These are phyloP conservation scores for Amylocystis lapponica DNA, from an alignment of 768 basidiomycete species.

Conservation along the genomic window DNA sequence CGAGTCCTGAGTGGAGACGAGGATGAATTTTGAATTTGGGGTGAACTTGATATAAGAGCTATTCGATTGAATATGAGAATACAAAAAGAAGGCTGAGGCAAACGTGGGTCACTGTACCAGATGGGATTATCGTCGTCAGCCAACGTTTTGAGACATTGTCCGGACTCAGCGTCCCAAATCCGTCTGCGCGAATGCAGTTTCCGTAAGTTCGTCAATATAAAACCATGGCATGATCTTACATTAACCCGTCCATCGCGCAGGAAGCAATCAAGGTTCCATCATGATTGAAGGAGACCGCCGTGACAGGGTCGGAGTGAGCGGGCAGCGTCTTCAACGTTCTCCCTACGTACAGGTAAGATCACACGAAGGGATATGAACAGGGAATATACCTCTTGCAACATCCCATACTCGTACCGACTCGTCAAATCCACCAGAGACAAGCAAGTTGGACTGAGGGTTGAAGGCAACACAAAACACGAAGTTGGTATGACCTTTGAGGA, in stretches of 20 bases:
- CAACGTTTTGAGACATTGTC: slow-evolving; percentile 95
- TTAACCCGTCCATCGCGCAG: slow-evolving; percentile 94
- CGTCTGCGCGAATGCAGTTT: slow-evolving; percentile 67
- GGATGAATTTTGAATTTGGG: slow-evolving; percentile 84
- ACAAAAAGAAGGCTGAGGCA: not conserved
- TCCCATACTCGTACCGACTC: slow-evolving; percentile 98
- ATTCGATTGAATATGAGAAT: not conserved
- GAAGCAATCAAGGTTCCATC: slow-evolving; percentile 95
- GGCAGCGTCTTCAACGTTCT: slow-evolving; percentile 83
- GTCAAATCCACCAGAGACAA: slow-evolving; percentile 93
- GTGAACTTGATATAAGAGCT: slow-evolving; percentile 90
- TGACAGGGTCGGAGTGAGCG: slow-evolving; percentile 97
- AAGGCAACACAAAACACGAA: slow-evolving; percentile 94
- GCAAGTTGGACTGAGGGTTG: slow-evolving; percentile 82
- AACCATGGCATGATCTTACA: slow-evolving; percentile 49
- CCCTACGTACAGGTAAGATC: slow-evolving; percentile 37
- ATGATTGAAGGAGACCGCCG: slow-evolving; percentile 87
- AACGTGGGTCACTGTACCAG: slow-evolving; percentile 45
- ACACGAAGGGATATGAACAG: too few relatives aligned
- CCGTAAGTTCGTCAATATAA: not conserved
- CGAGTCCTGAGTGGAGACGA: slow-evolving; percentile 91
- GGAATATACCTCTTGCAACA: slow-evolving; percentile 71
- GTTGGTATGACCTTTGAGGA: slow-evolving; percentile 81
- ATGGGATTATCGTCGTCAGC: slow-evolving; percentile 96
- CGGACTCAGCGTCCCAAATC: slow-evolving; percentile 95